A percentile compares a stretch with the other conserved stretches of the same genome.
phyloP scores from a whole-genome alignment of 169 alveolate genomes.

The Plasmodium cynomolgi region DNA sequence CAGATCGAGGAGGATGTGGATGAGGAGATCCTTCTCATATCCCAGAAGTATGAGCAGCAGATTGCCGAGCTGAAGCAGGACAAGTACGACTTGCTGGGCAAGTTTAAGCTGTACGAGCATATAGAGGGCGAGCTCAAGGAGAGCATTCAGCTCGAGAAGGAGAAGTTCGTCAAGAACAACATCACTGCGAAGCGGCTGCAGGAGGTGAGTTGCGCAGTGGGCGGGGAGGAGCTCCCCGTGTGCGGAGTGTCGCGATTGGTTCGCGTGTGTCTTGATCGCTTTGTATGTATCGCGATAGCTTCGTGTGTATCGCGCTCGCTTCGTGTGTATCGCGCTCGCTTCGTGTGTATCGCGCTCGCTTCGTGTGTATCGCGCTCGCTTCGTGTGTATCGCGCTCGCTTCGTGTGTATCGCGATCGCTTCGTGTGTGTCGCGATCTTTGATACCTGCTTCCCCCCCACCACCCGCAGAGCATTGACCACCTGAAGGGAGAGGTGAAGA shows the following conservation, averaged over 20 bases:
- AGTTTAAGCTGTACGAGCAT: constrained; percentile 50
- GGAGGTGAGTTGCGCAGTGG: constrained; percentile 21
- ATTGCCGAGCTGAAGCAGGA: constrained; percentile 32
- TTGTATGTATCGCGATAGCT: background rate
- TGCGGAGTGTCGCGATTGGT: background rate
- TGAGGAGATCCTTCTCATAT: constrained; percentile 66
- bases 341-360: background rate
- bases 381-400: background rate
- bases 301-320: background rate
- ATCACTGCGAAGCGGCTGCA: constrained; percentile 58
- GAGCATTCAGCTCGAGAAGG: constrained; percentile 44
- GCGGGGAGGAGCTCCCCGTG: too few relatives aligned
- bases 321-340: background rate
- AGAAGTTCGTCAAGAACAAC: constrained; percentile 42
- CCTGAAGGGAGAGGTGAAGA: constrained; percentile 28
- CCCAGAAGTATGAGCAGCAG: constrained; percentile 57
- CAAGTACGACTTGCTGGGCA: constrained; percentile 33
- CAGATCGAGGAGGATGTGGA: constrained; percentile 72
- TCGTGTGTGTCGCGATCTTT: background rate
- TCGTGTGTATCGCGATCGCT: background rate
- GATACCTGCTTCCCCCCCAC: background rate
- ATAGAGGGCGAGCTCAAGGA: constrained; percentile 57
- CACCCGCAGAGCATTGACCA: constrained; percentile 34
- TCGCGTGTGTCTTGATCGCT: too few relatives aligned
- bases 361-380: background rate